Evolutionary conservation across 2,329 filamentous ascomycete species (phyloP), one percentile per base, ranked within the genome.

Genomic region (Penicillium hordei): DNA sequence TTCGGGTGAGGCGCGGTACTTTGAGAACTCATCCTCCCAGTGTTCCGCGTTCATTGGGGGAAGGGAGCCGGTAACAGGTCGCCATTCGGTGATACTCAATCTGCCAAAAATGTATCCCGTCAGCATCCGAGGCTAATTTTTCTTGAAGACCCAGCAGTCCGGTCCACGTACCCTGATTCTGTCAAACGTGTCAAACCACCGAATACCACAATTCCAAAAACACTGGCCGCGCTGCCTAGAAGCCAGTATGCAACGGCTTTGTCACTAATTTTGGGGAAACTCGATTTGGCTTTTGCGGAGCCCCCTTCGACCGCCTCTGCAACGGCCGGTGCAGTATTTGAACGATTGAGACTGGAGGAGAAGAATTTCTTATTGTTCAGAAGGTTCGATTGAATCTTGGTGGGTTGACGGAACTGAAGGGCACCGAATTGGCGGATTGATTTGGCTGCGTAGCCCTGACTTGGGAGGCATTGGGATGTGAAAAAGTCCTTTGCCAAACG

Each of bases 21-120:
- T 94, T 55, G 87, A 81, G 78, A 97, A 99, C 71, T 97, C 94
- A 63, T 87, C 86, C 67, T 96, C 88, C 94, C 94, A 99, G 71
- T 93, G 90, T 58, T 83, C 86, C 25, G 83, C 77, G 68, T 86
- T 89, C 75, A 90, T 84, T 38, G 94, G 94, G 36, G 92, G 93
- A 38, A 95, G 79, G 17, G 92, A 93, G 65, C 94, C 94, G 10
- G 94, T 97, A 43, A 99, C 93, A 49, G 94, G 94, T 66, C 88
- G 89, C 94, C 94, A 99, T 89, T 99, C 94, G 62, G 94, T 99
- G 69, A 99, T 99, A 74, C 93, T 97, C 65, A 99, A 83, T 45
- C 93, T 96, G 65, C 61, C 39, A 57, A 53, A 19, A 43, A 21
- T 29, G 44, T 40, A 48, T 46, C 27, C 54, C 43, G 56, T 67